Conservation (phyloP, 2,329 filamentous ascomycete species). For the Aurifilum marmelostoma region DNA sequence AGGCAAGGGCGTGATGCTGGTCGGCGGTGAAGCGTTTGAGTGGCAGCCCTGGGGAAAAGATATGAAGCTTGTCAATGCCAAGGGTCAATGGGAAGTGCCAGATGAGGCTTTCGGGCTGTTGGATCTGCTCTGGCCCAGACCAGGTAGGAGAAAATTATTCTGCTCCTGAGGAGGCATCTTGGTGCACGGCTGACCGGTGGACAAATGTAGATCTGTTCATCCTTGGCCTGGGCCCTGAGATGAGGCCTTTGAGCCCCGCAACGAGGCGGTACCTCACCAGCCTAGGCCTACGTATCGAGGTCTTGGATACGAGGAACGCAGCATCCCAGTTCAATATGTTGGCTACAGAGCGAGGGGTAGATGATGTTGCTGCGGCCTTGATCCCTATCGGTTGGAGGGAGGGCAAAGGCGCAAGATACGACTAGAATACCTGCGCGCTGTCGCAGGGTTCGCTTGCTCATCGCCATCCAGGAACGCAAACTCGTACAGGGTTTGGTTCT, state of each 20-base stretch:
- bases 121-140: conserved; percentile 81
- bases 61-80: conserved; percentile 67
- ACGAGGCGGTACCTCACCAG: conserved; percentile 73
- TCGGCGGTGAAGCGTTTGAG: conserved; percentile 83
- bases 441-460: background rate
- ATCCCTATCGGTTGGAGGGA: conserved; percentile 85
- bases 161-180: conserved; percentile 36
- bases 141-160: conserved; percentile 57
- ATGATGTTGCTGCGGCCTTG: conserved; percentile 83
- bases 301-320: conserved; percentile 91
- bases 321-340: conserved; percentile 93
- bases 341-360: conserved; percentile 88
- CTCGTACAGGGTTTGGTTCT: background rate
- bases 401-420: conserved; percentile 46
- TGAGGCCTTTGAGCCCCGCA: conserved; percentile 75
- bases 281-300: conserved; percentile 82
- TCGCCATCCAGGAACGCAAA: background rate
- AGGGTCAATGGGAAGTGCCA: conserved; percentile 80
- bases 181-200: conserved; percentile 11
- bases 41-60: conserved; percentile 77
- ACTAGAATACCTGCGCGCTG: conserved; percentile 8
- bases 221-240: conserved; percentile 78
- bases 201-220: conserved; percentile 73
- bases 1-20: conserved; percentile 74
- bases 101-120: conserved; percentile 74